Evolutionary conservation across 768 basidiomycete genomes (phyloP), one percentile per base, ranked within the genome.

Genomic region (Mycena olivaceomarginata): DNA sequence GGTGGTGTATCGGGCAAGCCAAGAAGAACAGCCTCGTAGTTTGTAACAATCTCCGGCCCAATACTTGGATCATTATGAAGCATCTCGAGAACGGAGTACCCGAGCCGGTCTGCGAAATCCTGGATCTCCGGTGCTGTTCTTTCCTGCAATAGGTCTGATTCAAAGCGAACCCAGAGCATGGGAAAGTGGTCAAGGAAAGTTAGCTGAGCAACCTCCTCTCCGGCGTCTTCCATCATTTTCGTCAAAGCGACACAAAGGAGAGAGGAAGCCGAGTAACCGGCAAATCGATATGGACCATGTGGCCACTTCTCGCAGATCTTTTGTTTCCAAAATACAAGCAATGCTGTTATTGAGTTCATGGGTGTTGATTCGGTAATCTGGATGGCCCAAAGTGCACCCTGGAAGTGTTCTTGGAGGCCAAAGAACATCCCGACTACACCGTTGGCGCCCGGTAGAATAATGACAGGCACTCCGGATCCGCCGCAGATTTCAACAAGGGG

Each of bases 221-320:
- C 76, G n/a, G 48, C 56, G 31, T 70, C 75, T 20, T 79, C 75
- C 63, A 79, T 2, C 45, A 74, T 5, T 18, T 74, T 74, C 13
- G 66, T 53, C 46, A 79, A 45, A 25, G 71, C 64, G n/a, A 77
- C 67, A 25, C 53, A n/a, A 37, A 64, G 46, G 11, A 79, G 31
- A 25, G 37, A 20, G 22, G 72, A 56, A 41, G 25, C 68, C 5
- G 57, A 74, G 63, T 37, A 79, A 0, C 40, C 70, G 20, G 75
- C 79, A n/a, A 79, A 25, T 9, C 72, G 59, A 56, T 79, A 77
- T 1, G 79, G 79, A 11, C 79, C 79, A 9, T 51, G 40, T 7
- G 79, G 79, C 37, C 67, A 16, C 59, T 71, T 75, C 4, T 3
- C 59, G 48, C 69, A 69, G 31, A 77, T 77, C 22, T 68, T 43